These are phyloP conservation scores for Saccharomyces hybrid DNA, from an alignment of 1,139 yeast genomes.

Conservation along the genomic window DNA sequence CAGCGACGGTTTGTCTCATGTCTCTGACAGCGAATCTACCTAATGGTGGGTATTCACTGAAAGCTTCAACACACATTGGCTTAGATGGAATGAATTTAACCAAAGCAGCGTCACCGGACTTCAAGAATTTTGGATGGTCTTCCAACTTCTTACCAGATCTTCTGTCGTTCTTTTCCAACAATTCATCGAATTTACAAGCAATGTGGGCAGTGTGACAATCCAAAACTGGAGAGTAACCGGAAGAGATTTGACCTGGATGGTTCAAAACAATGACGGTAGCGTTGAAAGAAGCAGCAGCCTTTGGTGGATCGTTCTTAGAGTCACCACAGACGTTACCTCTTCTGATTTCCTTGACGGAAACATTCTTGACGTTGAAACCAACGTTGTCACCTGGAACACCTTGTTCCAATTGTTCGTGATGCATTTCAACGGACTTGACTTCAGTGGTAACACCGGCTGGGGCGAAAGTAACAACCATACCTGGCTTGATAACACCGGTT, in stretches of 20 bases:
- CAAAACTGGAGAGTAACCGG: constrained; percentile 89
- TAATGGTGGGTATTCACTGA: constrained; percentile 96
- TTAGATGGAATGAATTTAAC: constrained; percentile 87
- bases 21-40: constrained; percentile 99
- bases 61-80: constrained; percentile 97
- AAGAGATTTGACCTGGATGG: constrained; percentile 92
- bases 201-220: constrained; percentile 80
- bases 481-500: constrained; percentile 87
- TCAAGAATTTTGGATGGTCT: constrained; percentile 77
- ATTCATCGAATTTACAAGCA: constrained; percentile 84
- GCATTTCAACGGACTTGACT: constrained; percentile 91
- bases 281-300: constrained; percentile 73
- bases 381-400: constrained; percentile 94
- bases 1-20: constrained; percentile 99
- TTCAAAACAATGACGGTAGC: constrained; percentile 86
- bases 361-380: constrained; percentile 93
- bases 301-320: constrained; percentile 91
- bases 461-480: constrained; percentile 85
- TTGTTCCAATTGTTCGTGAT: constrained; percentile 78
- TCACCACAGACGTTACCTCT: constrained; percentile 96
- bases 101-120: constrained; percentile 92
- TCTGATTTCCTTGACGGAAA: constrained; percentile 87
- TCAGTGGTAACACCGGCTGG: constrained; percentile 91
- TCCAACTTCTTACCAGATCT: constrained; percentile 85
- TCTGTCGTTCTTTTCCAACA: constrained; percentile 86